phyloP scores from a whole-genome alignment of 2,329 filamentous ascomycete species.

The Neophaeococcomyces aloes region DNA sequence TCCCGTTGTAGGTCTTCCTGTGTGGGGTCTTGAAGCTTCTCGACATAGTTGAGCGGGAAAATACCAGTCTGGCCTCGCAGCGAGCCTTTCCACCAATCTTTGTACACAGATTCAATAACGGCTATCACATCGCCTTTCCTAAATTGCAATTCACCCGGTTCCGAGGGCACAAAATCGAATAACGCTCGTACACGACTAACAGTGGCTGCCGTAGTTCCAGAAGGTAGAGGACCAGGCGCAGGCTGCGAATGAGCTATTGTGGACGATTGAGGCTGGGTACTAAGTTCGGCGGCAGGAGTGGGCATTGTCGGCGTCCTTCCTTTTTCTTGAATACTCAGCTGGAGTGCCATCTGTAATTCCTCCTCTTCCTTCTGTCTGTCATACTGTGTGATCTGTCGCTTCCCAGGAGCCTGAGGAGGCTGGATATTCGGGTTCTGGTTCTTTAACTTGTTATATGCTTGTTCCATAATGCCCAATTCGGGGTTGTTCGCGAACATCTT shows the following conservation, averaged over 20 bases:
- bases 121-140: slow-evolving; percentile 95
- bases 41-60: slow-evolving; percentile 96
- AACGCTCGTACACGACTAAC: slow-evolving; percentile 88
- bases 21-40: slow-evolving; percentile 91
- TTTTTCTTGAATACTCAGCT: slow-evolving; percentile 85
- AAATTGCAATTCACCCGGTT: slow-evolving; percentile 89
- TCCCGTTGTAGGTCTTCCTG: slow-evolving; percentile 88
- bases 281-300: slow-evolving; percentile 26
- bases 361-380: slow-evolving; percentile 95
- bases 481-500: slow-evolving; percentile 86
- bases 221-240: slow-evolving; percentile 47
- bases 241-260: slow-evolving; percentile 26
- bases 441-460: slow-evolving; percentile 83
- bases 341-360: slow-evolving; percentile 90
- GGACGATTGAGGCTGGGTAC: slow-evolving; percentile 28
- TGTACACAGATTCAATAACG: slow-evolving; percentile 93
- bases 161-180: slow-evolving; percentile 89
- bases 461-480: slow-evolving; percentile 94
- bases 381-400: slow-evolving; percentile 77
- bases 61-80: slow-evolving; percentile 91
- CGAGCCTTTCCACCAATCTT: slow-evolving; percentile 98
- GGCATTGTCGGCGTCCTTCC: slow-evolving; percentile 31
- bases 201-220: slow-evolving; percentile 88
- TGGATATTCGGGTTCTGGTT: slow-evolving; percentile 73
- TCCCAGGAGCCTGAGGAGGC: slow-evolving; percentile 82